Percentiles rank a stretch among this genome's conserved stretches.
phyloP scores from a whole-genome alignment of 2,329 filamentous ascomycete species.

The Pyrenochaeta sp. region DNA sequence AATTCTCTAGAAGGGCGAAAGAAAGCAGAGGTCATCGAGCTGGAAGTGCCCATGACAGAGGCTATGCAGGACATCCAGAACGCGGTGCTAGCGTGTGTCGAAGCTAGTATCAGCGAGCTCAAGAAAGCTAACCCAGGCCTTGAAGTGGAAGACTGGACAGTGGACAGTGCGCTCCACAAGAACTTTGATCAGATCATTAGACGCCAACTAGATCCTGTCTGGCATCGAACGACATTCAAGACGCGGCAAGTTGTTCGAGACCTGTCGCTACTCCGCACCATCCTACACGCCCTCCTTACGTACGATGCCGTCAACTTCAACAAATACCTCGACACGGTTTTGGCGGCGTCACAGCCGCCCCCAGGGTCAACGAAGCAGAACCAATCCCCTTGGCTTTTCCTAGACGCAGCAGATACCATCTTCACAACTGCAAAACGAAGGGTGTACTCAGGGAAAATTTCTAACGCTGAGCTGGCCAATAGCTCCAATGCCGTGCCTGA shows the following conservation, averaged over 20 bases:
- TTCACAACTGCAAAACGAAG: constrained; percentile 89
- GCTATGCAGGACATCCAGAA: constrained; percentile 93
- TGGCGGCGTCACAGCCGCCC: constrained; percentile 87
- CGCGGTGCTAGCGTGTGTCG: constrained; percentile 93
- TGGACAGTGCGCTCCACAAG: constrained; percentile 89
- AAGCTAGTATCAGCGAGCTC: constrained; percentile 91
- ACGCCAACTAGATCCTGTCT: constrained; percentile 91
- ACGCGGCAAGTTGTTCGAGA: constrained; percentile 95
- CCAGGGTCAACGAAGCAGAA: constrained; percentile 87
- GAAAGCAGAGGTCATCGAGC: constrained; percentile 95
- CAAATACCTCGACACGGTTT: constrained; percentile 91
- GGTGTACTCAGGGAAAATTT: constrained; percentile 81
- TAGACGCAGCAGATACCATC: constrained; percentile 93
- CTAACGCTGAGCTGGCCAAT: constrained; percentile 61
- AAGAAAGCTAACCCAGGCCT: constrained; percentile 89
- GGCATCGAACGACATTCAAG: constrained; percentile 95
- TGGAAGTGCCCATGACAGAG: constrained; percentile 96
- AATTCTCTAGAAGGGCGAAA: constrained; percentile 88
- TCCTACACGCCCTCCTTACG: constrained; percentile 81
- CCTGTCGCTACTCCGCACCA: constrained; percentile 79
- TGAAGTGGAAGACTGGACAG: constrained; percentile 96
- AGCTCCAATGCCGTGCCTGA: constrained; percentile 61
- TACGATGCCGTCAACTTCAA: constrained; percentile 92
- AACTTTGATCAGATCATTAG: constrained; percentile 91
- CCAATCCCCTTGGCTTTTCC: constrained; percentile 94